phyloP scores from a whole-genome alignment of 345 rosid genomes.

The Populus simonii region DNA sequence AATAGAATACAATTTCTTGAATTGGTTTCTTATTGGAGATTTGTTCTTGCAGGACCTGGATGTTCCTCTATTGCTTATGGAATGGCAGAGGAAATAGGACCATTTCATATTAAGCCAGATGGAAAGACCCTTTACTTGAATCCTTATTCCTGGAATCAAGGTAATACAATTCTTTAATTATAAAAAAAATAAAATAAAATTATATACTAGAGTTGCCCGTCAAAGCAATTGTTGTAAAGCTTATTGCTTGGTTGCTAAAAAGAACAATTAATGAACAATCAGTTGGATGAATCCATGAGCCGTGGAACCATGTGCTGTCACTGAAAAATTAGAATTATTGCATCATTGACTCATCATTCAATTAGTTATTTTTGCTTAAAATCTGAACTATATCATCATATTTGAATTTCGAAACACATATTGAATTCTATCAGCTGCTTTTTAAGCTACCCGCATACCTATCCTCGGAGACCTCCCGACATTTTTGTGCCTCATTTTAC shows the following conservation, averaged over 20 bases:
- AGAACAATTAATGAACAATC: neutral
- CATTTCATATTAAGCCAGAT: constrained; percentile 76
- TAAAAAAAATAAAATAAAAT: neutral
- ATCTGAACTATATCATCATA: neutral
- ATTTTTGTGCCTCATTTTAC: too few species aligned
- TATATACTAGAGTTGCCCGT: neutral
- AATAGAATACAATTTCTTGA: neutral
- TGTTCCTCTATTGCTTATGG: constrained; percentile 90
- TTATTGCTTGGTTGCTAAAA: neutral
- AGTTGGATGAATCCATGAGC: neutral
- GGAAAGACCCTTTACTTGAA: constrained; percentile 77
- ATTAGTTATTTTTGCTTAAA: neutral
- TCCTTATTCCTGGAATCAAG: constrained; percentile 90
- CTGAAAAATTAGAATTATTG: neutral
- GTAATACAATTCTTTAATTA: constrained; percentile 26
- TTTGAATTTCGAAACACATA: neutral
- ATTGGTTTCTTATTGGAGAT: constrained; percentile 4
- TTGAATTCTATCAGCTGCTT: too few species aligned
- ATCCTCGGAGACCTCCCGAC: neutral
- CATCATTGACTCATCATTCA: too few species aligned
- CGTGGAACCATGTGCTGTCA: neutral
- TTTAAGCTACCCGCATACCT: neutral
- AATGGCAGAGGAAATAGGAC: constrained; percentile 90
- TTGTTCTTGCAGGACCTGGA: constrained; percentile 68
- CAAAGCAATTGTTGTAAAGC: neutral